Evolutionary conservation across 441 rosid genomes (phyloP).

Genomic region (Aleurites moluccanus): DNA sequence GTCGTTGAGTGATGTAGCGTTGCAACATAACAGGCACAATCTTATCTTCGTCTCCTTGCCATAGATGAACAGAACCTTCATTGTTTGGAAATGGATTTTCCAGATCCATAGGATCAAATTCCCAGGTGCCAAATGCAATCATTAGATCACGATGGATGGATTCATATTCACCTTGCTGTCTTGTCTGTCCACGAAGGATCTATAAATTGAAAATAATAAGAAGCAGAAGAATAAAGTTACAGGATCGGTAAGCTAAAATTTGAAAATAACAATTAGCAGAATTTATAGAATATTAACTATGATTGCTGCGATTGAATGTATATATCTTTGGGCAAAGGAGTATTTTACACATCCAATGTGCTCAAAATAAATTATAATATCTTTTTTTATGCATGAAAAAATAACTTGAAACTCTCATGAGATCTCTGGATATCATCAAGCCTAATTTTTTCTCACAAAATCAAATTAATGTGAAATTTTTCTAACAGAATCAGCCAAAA

Average conservation of each 20-base stretch:
- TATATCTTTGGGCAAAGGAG: not conserved
- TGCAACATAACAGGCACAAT: slow-evolving; percentile 59
- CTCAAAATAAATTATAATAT: not conserved
- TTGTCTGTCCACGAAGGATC: slow-evolving; percentile 25
- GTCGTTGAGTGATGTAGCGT: slow-evolving; percentile 55
- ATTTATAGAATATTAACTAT: not conserved
- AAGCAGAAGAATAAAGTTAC: not conserved
- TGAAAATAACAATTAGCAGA: not conserved
- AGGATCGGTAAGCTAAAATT: not conserved
- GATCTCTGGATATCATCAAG: not conserved
- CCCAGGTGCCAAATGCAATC: slow-evolving; percentile 70
- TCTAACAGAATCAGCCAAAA: not conserved
- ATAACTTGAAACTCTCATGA: not conserved
- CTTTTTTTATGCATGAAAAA: no score
- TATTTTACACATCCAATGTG: not conserved
- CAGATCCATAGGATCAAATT: slow-evolving; percentile 67
- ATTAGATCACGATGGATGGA: slow-evolving; percentile 54
- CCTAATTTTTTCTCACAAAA: not conserved
- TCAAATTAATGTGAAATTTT: not conserved
- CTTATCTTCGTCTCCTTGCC: slow-evolving; percentile 78
- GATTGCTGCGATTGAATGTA: not conserved
- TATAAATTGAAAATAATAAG: not conserved
- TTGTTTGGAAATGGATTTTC: slow-evolving; percentile 56
- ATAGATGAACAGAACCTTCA: slow-evolving; percentile 63
- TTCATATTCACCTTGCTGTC: slow-evolving; percentile 76